phyloP scores from a whole-genome alignment of 2,329 filamentous ascomycete species.

The Chaetomiaceae sp. region DNA sequence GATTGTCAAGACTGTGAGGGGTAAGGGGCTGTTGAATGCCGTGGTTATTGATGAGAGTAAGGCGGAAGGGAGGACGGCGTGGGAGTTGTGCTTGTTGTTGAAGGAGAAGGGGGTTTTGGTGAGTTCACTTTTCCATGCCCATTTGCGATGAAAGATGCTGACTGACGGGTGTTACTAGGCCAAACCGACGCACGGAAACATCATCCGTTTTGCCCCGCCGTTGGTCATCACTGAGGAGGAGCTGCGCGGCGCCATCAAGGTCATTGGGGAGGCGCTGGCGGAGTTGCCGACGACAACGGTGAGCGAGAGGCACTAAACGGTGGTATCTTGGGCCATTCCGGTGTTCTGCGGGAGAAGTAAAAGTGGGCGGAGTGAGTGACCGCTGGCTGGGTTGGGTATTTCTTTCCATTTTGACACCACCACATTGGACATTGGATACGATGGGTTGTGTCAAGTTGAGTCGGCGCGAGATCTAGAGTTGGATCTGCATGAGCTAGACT shows the following conservation, averaged over 20 bases:
- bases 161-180: constrained; percentile 53
- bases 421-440: not conserved
- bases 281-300: constrained; percentile 68
- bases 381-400: not conserved
- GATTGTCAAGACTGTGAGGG: constrained; percentile 76
- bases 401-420: constrained; percentile 8
- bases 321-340: no score
- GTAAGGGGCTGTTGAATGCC: constrained; percentile 92
- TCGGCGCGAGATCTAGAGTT: not conserved
- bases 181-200: constrained; percentile 97
- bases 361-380: not conserved
- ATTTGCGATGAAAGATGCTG: not conserved
- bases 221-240: constrained; percentile 89
- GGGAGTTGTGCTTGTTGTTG: constrained; percentile 93
- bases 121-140: constrained; percentile 19
- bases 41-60: constrained; percentile 91
- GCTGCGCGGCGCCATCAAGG: constrained; percentile 69
- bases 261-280: constrained; percentile 75
- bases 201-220: constrained; percentile 95
- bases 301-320: constrained; percentile 31
- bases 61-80: constrained; percentile 80
- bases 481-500: not conserved
- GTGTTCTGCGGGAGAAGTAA: not conserved
- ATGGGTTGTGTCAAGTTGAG: not conserved
- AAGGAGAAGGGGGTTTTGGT: constrained; percentile 94